phyloP scores from a whole-genome alignment of 208 protist genomes.

The Leishmania aethiopica region DNA sequence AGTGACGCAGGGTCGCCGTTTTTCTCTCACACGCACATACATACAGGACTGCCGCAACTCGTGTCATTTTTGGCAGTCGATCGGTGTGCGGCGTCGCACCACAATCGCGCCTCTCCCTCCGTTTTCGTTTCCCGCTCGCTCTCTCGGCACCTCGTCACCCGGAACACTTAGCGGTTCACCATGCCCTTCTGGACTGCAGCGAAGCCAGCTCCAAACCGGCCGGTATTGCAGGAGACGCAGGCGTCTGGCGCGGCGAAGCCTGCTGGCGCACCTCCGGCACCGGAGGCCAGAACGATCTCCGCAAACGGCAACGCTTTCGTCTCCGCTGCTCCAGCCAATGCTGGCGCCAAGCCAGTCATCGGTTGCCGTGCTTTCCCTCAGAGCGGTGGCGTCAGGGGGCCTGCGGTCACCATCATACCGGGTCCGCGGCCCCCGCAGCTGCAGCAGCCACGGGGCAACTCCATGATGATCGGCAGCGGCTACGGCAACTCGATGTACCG shows the following conservation, averaged over 20 bases:
- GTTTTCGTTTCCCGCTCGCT: neutral
- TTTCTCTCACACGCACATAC: neutral
- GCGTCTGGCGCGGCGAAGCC: neutral
- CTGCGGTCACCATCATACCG: neutral
- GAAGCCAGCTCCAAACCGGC: neutral
- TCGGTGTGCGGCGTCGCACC: neutral
- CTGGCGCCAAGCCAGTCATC: neutral
- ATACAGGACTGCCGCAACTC: neutral
- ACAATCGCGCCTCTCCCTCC: neutral
- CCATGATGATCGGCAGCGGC: neutral
- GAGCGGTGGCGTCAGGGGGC: neutral
- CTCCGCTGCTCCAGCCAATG: neutral
- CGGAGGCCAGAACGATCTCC: neutral
- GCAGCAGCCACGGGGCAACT: neutral
- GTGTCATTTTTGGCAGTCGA: neutral
- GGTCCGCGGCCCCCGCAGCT: neutral
- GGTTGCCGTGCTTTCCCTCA: neutral
- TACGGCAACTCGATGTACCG: constrained; percentile 32
- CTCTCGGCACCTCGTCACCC: neutral
- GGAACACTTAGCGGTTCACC: neutral
- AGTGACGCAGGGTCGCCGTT: neutral
- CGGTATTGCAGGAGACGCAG: neutral
- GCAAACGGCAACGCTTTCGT: neutral
- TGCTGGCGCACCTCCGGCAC: neutral
- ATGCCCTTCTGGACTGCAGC: neutral